Percentiles rank a stretch among this genome's conserved stretches.
Conservation (phyloP, 2,329 filamentous ascomycete genomes). For the Teratosphaeria viscida region DNA sequence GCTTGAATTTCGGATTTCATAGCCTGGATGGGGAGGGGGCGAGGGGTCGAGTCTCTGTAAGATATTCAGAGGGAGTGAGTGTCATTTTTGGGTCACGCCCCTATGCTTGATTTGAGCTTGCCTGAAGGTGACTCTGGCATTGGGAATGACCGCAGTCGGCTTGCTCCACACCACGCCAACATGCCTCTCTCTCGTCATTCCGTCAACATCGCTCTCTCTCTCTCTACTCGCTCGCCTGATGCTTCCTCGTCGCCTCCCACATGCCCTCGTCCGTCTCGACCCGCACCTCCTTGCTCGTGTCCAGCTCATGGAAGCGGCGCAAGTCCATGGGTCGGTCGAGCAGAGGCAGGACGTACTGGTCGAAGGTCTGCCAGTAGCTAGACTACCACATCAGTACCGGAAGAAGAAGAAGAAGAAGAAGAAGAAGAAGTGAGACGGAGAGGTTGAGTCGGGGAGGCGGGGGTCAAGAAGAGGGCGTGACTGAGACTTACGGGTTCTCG, state of each 20-base stretch:
- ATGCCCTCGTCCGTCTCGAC: slow-evolving; percentile 24
- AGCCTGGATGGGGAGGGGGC: background rate
- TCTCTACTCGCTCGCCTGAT: slow-evolving; percentile 17
- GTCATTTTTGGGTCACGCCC: too few relatives aligned
- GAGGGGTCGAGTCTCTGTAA: too few relatives aligned
- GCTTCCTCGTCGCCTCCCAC: slow-evolving; percentile 26
- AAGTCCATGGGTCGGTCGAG: slow-evolving; percentile 61
- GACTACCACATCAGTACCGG: background rate
- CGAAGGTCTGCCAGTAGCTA: slow-evolving; percentile 53
- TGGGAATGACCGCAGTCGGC: too few relatives aligned
- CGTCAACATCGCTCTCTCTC: background rate
- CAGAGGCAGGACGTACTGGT: slow-evolving; percentile 60
- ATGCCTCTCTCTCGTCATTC: too few relatives aligned
- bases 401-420: too few relatives aligned
- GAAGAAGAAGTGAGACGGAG: too few relatives aligned
- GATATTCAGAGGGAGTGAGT: too few relatives aligned
- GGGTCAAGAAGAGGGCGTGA: background rate
- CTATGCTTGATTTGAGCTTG: too few relatives aligned
- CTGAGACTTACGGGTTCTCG: background rate
- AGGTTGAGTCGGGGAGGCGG: background rate
- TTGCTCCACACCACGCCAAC: too few relatives aligned
- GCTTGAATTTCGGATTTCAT: background rate
- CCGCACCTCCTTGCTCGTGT: slow-evolving; percentile 37
- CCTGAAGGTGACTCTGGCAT: too few relatives aligned
- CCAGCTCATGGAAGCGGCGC: slow-evolving; percentile 55